phyloP scores from a whole-genome alignment of 2,329 filamentous ascomycete species.

The Aspergillus pseudonomiae region DNA sequence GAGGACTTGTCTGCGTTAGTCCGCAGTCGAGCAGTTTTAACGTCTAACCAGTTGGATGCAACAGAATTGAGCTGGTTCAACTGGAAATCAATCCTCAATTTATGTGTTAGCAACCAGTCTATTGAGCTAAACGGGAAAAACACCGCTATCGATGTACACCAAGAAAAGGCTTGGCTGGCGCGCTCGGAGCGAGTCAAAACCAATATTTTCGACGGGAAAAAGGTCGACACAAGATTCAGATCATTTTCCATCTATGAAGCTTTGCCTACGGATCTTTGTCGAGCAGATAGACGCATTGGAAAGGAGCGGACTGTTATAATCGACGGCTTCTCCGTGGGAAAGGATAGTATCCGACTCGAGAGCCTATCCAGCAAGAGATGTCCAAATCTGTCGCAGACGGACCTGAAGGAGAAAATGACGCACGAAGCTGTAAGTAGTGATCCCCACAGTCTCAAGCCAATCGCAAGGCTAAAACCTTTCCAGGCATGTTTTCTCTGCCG shows the following conservation, averaged over 20 bases:
- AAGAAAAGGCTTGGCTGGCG: constrained; percentile 60
- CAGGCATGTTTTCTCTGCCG: constrained; percentile 24
- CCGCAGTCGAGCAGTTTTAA: not conserved
- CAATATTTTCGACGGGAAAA: constrained; percentile 60
- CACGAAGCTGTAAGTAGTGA: constrained; percentile 47
- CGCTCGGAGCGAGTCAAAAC: constrained; percentile 61
- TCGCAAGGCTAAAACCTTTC: constrained; percentile 4
- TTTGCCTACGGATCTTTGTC: constrained; percentile 36
- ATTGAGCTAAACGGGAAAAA: not conserved
- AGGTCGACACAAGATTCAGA: constrained; percentile 36
- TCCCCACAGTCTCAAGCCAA: not conserved
- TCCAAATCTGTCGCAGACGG: not conserved
- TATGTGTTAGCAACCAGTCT: not conserved
- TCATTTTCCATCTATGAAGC: constrained; percentile 34
- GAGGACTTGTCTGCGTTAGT: not conserved
- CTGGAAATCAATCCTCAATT: constrained; percentile 48
- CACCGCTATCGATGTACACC: constrained; percentile 36
- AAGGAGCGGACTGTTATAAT: constrained; percentile 63
- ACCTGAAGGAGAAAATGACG: constrained; percentile 25
- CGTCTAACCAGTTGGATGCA: not conserved
- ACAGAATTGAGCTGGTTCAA: not conserved
- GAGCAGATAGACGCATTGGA: constrained; percentile 54
- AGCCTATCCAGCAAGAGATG: constrained; percentile 27
- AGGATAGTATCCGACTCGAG: constrained; percentile 59
- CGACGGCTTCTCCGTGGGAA: constrained; percentile 58